Conservation (phyloP, 306 rosid genomes). For the Malus sylvestris region DNA sequence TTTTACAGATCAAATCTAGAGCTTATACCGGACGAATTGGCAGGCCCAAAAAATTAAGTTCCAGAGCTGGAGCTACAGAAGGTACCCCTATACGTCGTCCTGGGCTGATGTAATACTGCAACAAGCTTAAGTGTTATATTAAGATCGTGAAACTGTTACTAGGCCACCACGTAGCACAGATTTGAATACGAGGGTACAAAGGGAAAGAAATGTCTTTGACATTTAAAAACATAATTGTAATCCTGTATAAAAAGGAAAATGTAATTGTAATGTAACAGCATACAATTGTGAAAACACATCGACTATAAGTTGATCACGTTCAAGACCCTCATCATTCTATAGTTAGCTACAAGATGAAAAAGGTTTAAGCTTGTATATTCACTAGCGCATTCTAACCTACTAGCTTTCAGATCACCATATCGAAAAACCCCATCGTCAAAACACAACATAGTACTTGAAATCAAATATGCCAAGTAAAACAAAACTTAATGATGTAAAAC, state of each 20-base stretch:
- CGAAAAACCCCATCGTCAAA: not conserved
- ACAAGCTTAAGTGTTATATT: slow-evolving; percentile 21
- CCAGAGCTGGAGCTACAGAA: slow-evolving; percentile 26
- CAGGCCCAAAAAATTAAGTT: slow-evolving; percentile 76
- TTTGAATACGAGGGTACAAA: not conserved
- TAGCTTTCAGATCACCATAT: not conserved
- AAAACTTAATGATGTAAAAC: not conserved
- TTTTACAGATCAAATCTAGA: not conserved
- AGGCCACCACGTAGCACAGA: slow-evolving; percentile 9
- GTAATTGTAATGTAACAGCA: not conserved
- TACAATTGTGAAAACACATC: not conserved
- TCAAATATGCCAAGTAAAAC: not conserved
- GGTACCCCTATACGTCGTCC: slow-evolving; percentile 60
- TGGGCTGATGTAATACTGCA: slow-evolving; percentile 65
- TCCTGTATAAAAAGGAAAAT: not conserved
- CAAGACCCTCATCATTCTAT: not conserved
- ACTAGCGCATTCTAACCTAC: not conserved
- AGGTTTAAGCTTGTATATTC: not conserved
- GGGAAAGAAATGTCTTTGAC: slow-evolving; percentile 7
- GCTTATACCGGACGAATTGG: slow-evolving; percentile 77
- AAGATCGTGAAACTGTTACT: slow-evolving; percentile 11
- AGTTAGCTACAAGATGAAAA: not conserved
- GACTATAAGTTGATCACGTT: not conserved
- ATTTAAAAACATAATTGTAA: slow-evolving; percentile 1
- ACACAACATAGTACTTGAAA: not conserved